Evolutionary conservation across 129 eudicot genomes (phyloP), one percentile per base, ranked within the genome.

Genomic region (Lonicera japonica): DNA sequence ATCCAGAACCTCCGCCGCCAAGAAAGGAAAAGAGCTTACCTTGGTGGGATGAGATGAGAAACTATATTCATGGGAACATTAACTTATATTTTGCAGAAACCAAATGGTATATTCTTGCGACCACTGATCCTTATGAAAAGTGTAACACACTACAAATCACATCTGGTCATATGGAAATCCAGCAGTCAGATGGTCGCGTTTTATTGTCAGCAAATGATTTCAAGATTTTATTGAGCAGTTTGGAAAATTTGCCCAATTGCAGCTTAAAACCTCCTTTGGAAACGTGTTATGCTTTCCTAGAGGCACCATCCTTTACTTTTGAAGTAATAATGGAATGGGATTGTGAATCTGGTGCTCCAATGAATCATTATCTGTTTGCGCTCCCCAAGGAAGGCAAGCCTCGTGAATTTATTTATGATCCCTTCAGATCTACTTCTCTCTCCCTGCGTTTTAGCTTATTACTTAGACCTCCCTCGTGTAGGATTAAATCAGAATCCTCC

Each of bases 1-100:
- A 80, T 76, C 75, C 83, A 40, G 69, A 59, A 17, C 29, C 71
- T 61, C 86, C 58, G 19, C 89, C 91, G 62, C 95, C 95, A 1
- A 92, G 85, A 74, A 92, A 92, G 71, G 99, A 92, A 70, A 85
- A 80, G 74, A 92, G 99, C 85, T 77, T 92, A 72, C 99, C 99
- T 13, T 92, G 99, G 99, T 92, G 99, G 99, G 96, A 92, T 73
- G 99, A 92, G 25, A 86, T 88, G 90, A 88, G 99, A 77, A 88
- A 88, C 78, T 87, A 87, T 47, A 76, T 92, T 54, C 99, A 92
- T 63, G 99, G 99, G 43, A 72, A 78, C 23, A 66, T 77, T 45
- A 73, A 82, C 3, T 61, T 92, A 50, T 80, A 72, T 70, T 82
- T 92, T 59, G 70, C 86, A 8, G 91, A 92, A 65, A 75, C 83